Percentiles rank a stretch among this genome's conserved stretches.
phyloP scores from a whole-genome alignment of 2,329 filamentous ascomycete species.

The Exophiala sp. region DNA sequence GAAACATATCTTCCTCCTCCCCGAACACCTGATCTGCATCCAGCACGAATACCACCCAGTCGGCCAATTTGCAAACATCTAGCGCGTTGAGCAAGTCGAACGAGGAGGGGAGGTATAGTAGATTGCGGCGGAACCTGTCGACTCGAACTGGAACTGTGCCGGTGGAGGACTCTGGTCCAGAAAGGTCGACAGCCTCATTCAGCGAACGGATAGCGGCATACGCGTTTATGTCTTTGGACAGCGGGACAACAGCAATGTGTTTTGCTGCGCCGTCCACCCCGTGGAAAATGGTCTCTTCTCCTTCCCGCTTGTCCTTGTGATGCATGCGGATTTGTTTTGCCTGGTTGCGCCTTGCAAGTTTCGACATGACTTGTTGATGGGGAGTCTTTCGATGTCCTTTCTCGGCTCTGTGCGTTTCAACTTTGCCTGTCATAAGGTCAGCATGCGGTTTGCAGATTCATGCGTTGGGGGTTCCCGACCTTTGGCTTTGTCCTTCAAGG shows the following conservation, averaged over 20 bases:
- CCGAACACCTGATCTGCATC: slow-evolving; percentile 81
- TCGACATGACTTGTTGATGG: slow-evolving; percentile 95
- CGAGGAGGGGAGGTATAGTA: slow-evolving; percentile 74
- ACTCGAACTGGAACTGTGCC: slow-evolving; percentile 61
- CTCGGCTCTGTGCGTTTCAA: slow-evolving; percentile 56
- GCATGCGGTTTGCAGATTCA: slow-evolving; percentile 1
- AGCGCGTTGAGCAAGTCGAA: slow-evolving; percentile 70
- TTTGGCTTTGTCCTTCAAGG: slow-evolving; percentile 77
- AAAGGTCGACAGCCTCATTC: slow-evolving; percentile 73
- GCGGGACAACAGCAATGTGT: slow-evolving; percentile 78
- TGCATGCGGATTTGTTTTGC: slow-evolving; percentile 79
- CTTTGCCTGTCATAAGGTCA: slow-evolving; percentile 57
- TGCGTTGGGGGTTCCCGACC: slow-evolving; percentile 46
- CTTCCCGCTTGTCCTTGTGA: slow-evolving; percentile 77
- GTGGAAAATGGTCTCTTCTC: slow-evolving; percentile 73
- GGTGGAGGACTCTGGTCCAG: slow-evolving; percentile 56
- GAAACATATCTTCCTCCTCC: slow-evolving; percentile 71
- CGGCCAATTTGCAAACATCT: slow-evolving; percentile 80
- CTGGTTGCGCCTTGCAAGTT: slow-evolving; percentile 90
- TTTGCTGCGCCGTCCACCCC: slow-evolving; percentile 81
- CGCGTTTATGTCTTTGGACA: slow-evolving; percentile 67
- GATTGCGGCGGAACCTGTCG: slow-evolving; percentile 89
- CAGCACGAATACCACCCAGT: slow-evolving; percentile 83
- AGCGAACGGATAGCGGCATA: slow-evolving; percentile 62
- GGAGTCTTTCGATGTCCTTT: slow-evolving; percentile 74